Percentiles rank a stretch among this genome's conserved stretches.
phyloP scores from a whole-genome alignment of 192 early-diverging fungal species.

The Podila epicladia region DNA sequence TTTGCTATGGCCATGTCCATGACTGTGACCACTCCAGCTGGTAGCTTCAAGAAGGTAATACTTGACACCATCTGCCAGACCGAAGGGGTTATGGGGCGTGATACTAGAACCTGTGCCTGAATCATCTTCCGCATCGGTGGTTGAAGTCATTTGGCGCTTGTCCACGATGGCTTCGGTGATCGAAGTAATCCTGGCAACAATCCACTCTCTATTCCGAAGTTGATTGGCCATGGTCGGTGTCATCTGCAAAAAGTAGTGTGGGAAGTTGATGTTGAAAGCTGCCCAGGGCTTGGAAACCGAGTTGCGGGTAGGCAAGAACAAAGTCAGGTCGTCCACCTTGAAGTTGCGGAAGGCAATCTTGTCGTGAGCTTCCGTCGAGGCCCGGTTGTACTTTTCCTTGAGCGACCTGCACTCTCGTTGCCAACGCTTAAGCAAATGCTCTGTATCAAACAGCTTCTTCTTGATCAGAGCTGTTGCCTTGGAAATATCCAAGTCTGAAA shows the following conservation, averaged over 20 bases:
- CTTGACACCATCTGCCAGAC: constrained; percentile 59
- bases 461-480: constrained; percentile 35
- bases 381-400: constrained; percentile 61
- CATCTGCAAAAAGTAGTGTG: constrained; percentile 62
- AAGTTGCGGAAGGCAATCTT: constrained; percentile 71
- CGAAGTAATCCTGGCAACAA: constrained; percentile 58
- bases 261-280: constrained; percentile 66
- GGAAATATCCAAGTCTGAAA: constrained; percentile 24
- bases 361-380: constrained; percentile 47
- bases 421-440: constrained; percentile 50
- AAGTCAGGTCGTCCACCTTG: constrained; percentile 63
- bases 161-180: constrained; percentile 60
- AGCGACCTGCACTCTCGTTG: constrained; percentile 41
- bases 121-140: constrained; percentile 8
- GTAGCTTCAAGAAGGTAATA: constrained; percentile 62
- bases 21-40: constrained; percentile 45
- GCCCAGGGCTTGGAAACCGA: constrained; percentile 65
- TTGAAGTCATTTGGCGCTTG: constrained; percentile 24
- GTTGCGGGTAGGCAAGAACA: constrained; percentile 66
- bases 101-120: constrained; percentile 3
- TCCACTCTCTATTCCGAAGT: constrained; percentile 57
- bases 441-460: constrained; percentile 39
- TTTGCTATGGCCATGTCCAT: constrained; percentile 25
- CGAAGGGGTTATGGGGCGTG: constrained; percentile 55
- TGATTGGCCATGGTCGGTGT: constrained; percentile 47